These are phyloP conservation scores for Aspergillus egyptiacus DNA, from an alignment of 495 filamentous ascomycete genomes.

Conservation along the genomic window DNA sequence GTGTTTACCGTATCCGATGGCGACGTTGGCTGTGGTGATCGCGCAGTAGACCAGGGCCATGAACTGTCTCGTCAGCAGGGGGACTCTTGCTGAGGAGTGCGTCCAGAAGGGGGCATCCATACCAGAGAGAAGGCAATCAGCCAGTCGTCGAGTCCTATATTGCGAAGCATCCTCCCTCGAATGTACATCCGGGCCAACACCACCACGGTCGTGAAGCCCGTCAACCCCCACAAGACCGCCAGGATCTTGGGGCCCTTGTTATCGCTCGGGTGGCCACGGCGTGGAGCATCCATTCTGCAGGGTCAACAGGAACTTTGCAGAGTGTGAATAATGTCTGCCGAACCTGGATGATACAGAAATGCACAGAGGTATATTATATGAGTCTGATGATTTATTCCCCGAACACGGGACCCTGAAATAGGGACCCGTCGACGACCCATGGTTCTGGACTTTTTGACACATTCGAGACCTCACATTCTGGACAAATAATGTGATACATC, in stretches of 20 bases:
- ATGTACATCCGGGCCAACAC: conserved; percentile 43
- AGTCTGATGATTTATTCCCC: too few species aligned
- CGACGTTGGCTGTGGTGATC: conserved; percentile 20
- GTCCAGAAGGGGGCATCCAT: background rate
- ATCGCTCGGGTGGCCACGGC: conserved; percentile 1
- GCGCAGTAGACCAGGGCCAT: conserved; percentile 20
- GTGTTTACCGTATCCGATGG: conserved; percentile 26
- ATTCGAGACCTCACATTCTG: too few species aligned
- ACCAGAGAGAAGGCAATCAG: conserved; percentile 43
- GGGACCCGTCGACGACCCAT: too few species aligned
- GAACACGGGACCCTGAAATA: too few species aligned
- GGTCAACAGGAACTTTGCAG: background rate
- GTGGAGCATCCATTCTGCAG: conserved; percentile 9
- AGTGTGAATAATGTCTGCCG: too few species aligned
- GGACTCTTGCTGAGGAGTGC: background rate
- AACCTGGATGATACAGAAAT: background rate
- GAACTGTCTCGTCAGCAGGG: conserved; percentile 6
- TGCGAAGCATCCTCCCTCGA: conserved; percentile 37
- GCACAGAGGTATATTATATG: background rate
- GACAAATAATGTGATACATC: too few species aligned
- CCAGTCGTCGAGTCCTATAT: conserved; percentile 46
- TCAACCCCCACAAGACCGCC: conserved; percentile 37
- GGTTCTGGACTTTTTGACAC: too few species aligned
- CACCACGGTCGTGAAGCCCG: conserved; percentile 26
- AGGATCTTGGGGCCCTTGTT: conserved; percentile 37